Evolutionary conservation across 768 basidiomycete genomes (phyloP), one percentile per base, ranked within the genome.

Genomic region (Cystofilobasidium ferigula): DNA sequence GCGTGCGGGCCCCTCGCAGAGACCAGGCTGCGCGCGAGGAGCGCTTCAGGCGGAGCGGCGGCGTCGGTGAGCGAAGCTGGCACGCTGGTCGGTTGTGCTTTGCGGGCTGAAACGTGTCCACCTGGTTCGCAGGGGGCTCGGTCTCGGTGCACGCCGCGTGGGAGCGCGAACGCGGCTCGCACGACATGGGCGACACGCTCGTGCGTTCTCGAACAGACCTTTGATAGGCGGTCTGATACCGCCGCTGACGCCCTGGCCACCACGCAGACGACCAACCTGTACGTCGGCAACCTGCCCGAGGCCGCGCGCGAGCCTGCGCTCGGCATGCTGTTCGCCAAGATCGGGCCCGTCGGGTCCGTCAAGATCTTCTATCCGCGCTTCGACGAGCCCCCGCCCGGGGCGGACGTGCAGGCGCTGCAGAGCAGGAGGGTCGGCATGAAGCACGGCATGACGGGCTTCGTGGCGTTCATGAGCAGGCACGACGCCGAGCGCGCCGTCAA

Each of bases 351-450:
- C 69, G 94, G 87, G 28, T 92, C 89, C 26, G 89, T 92, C 51
- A 91, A 94, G 80, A 85, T 98, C 70, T 97, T 98, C 93, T 98
- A 92, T 92, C 94, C 93, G n/a, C 85, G 94, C 45, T 71, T 74
- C 5, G 82, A 84, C 14, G 90, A 93, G 72, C 81, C 78, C 22
- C 80, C 81, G 2, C 69, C 76, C 8, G 85, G 86, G 35, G 85
- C 86, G 57, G 88, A 86, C 2, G 82, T 84, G 28, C 86, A 88
- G 53, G 87, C 89, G 82, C 86, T 86, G 28, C 76, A 82, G 10
- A 81, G 84, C 20, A 81, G 91, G 48, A 81, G 85, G 57, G 80
- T 67, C 32, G 65, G 65, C 10, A 34, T 78, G 57, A 87, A 88
- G 76, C 73, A 85, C 16, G 89, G 89, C 20, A 80, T 98, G 26